These are phyloP conservation scores for Didymella glomerata DNA, from an alignment of 2,329 filamentous ascomycete species.

Conservation along the genomic window DNA sequence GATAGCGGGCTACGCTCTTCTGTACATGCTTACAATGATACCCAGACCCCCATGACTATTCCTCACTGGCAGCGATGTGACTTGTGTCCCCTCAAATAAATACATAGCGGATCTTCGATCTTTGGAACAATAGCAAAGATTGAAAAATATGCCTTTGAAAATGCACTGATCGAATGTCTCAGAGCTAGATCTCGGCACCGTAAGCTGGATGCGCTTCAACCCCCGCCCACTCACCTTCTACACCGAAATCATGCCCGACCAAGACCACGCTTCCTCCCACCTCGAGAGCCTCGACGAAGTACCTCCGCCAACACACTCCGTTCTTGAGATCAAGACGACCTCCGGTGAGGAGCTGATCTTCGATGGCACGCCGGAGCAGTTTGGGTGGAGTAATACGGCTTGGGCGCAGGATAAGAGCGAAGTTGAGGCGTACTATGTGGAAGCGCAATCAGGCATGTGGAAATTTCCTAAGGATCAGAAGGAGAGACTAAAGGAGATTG, in stretches of 20 bases:
- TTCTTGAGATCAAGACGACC: slow-evolving; percentile 2
- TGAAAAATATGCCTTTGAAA: no score
- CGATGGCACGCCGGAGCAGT: slow-evolving; percentile 21
- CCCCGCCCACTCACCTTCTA: not conserved
- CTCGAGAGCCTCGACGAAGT: not conserved
- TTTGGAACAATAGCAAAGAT: no score
- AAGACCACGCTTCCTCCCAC: not conserved
- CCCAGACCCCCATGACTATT: no score
- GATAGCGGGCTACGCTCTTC: no score
- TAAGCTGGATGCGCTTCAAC: not conserved
- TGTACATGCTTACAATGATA: no score
- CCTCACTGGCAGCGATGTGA: no score
- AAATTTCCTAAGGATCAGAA: not conserved
- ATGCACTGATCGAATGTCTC: not conserved
- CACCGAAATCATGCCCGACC: not conserved
- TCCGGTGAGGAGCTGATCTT: slow-evolving; percentile 10
- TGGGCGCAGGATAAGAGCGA: slow-evolving; percentile 11
- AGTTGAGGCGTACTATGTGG: not conserved
- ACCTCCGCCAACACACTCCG: slow-evolving; percentile 7
- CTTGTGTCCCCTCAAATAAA: no score
- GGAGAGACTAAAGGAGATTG: not conserved
- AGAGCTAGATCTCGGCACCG: not conserved
- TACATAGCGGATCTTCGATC: no score
- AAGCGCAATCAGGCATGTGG: not conserved
- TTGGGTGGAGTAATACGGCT: slow-evolving; percentile 12